Base-by-base conservation (phyloP, 2,329 filamentous ascomycete genomes). In the Tolypocladium capitatum region DNA sequence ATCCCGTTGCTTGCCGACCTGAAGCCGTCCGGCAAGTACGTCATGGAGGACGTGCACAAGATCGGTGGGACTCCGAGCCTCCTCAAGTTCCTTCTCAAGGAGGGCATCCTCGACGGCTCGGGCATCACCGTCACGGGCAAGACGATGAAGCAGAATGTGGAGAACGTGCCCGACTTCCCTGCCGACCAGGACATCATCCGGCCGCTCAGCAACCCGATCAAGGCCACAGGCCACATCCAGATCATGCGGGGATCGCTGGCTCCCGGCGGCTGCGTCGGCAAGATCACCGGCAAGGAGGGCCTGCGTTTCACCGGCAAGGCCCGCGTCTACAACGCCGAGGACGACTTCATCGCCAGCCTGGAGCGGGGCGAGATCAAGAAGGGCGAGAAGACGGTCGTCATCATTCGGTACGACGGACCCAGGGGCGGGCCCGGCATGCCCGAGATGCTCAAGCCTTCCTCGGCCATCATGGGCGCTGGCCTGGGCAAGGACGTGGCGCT, bases 211-310 rank as follows among this genome's bases (percentile, higher is more conserved):
- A 85, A 89, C 64, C 89, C 89, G 14, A 91, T 95, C 73, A 95
- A 95, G 68, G 59, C 76, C 0, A 90, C 85, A 0, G 90, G 89
- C 31, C 89, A 95, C 63, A 82, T 95, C 53, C 86, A 94, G 71
- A 94, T 95, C 55, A 75, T 95, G 30, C 81, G 82, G 52, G 89
- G 89, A 35, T 87, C 88, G 50, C 78, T 95, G 34, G 88, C 90
- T 1, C 90, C 89, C 2, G 84, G 83, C 10, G 90, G 89, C 45
- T 86, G 86, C 1, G 89, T 95, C 11, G 89, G 88, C 52, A 95
- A 95, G 68, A 95, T 95, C 64, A 95, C 89, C 0, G 89, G 89
- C 45, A 95, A 95, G 69, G 89, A 95, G 67, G 89, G 90, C n/a
- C 76, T 87, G 16, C 73, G 70, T 11, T 95, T 95, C 66, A 81